These are phyloP conservation scores for Sordariomycetes sp. DNA, from an alignment of 2,329 filamentous ascomycete species.

Conservation along the genomic window DNA sequence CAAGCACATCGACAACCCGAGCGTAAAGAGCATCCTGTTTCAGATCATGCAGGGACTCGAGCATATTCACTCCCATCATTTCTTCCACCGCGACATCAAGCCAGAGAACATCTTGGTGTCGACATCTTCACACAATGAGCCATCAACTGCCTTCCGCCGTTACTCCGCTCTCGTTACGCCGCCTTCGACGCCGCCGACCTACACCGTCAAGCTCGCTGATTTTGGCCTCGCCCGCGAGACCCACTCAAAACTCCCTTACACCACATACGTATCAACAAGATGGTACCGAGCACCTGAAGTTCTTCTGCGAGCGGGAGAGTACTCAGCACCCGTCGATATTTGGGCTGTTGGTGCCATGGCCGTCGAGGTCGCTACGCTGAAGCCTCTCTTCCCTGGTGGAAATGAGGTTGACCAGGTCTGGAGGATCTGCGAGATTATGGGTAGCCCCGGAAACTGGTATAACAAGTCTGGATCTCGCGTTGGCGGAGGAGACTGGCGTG, in stretches of 20 bases:
- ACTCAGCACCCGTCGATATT: conserved; percentile 95
- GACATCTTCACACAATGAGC: conserved; percentile 76
- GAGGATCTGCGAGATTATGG: conserved; percentile 99
- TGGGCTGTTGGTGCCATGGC: conserved; percentile 99
- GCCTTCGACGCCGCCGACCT: conserved; percentile 84
- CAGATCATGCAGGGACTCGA: conserved; percentile 95
- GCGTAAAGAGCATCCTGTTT: conserved; percentile 95
- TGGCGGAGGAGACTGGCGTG: conserved; percentile 94
- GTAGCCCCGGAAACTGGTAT: conserved; percentile 96
- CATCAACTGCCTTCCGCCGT: conserved; percentile 75
- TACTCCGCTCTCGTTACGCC: conserved; percentile 93
- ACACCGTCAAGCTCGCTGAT: conserved; percentile 97
- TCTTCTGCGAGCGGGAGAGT: conserved; percentile 84
- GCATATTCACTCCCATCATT: conserved; percentile 93
- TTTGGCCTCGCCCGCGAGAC: conserved; percentile 97
- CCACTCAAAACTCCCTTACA: conserved; percentile 92
- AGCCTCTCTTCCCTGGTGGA: conserved; percentile 91
- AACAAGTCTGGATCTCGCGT: conserved; percentile 81
- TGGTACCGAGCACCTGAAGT: conserved; percentile 98
- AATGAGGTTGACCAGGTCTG: conserved; percentile 99
- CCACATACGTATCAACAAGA: conserved; percentile 93
- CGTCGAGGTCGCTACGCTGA: conserved; percentile 91
- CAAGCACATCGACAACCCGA: conserved; percentile 80
- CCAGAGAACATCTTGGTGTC: conserved; percentile 98
- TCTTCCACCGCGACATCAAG: conserved; percentile 99